Base-by-base conservation (phyloP, 1,284 basidiomycete genomes). In the Ceratobasidium sp. region DNA sequence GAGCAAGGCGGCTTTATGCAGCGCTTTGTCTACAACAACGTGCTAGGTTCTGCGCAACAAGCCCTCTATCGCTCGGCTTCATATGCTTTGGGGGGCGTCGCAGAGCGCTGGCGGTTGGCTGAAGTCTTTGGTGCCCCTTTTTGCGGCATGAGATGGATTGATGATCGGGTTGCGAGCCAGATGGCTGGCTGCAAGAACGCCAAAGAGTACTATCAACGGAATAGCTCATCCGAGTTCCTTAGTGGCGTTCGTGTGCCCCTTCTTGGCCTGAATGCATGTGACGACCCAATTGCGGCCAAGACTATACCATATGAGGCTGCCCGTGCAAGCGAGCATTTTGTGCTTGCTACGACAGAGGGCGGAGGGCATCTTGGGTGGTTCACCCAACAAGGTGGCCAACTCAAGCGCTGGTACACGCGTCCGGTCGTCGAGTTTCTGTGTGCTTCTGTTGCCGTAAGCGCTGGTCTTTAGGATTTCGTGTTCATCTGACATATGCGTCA, bases 331-430 rank as follows among this genome's bases (percentile, higher is more conserved):
- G 78, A 80, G 3, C 82, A 84, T 76, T 79, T 86, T 43, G 80
- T 82, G 36, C 76, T 84, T 5, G 84, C 83, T 0, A 79, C 84
- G 59, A 84, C 85, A 0, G 79, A 80, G 26, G 80, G 80, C 9
- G 86, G 86, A 6, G 86, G 86, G 0, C 86, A 87, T 77, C 77
- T 87, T n/a, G 86, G 86, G 3, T 86, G 83, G 84, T 86, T 84
- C 74, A 79, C 80, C 41, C 81, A 83, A 1, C 50, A 58, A 36
- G 57, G 48, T n/a, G 65, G 60, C 23, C 39, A 62, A 28, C 71
- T 72, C 14, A 62, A 48, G 10, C 71, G 71, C 39, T 72, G 71
- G 71, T 72, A 72, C 21, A 72, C 61, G 14, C 50, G 61, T n/a
- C 71, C 71, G 2, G 61, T 72, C 34, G 58, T 61, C 21, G 61